Base-by-base conservation (phyloP, 2,329 filamentous ascomycete species). In the Sphaerulina vaccinii region DNA sequence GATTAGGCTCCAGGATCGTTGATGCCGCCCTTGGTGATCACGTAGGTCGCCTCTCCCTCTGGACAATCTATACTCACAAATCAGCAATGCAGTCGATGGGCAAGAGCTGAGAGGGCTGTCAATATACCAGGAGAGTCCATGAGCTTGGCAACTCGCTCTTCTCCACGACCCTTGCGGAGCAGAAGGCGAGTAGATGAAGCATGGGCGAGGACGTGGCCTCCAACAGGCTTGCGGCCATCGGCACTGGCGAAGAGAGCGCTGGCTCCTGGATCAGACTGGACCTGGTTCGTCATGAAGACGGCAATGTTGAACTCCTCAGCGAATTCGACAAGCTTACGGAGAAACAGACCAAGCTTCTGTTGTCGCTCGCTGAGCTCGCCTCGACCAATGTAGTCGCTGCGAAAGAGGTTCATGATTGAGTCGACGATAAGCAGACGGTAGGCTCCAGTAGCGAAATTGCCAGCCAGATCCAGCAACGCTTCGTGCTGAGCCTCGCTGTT, bases 241-340 rank as follows among this genome's bases (percentile, higher is more conserved):
- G 81, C 83, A 57, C 83, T 79, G 44, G 83, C 81, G 64, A 87
- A 87, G 9, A 87, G 73, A 39, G 84, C 81, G 66, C 77, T 86
- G 9, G 84, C 84, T 55, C 84, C 84, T 11, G 84, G 84, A 60
- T 87, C 84, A 52, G 81, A 85, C 70, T 86, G 84, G 29, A 87
- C 84, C 70, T 87, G 84, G 58, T 87, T 87, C 47, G 84, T 87
- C 78, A 84, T 81, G 52, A 84, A 71, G 43, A 84, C 80, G 42
- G 79, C 54, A 52, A 87, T 73, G 62, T 87, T 87, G 72, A 86
- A 87, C 62, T 86, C 84, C 77, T 86, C 83, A 32, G 84, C 82
- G 71, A 85, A 82, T 65, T 84, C 80, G 11, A 79, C 79, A 39
- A 86, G 70, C 65, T 80, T 82, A 55, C 80, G 79, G 33, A 87